These are phyloP conservation scores for Metschnikowia aberdeeniae DNA, from an alignment of 805 yeast genomes.

Conservation along the genomic window DNA sequence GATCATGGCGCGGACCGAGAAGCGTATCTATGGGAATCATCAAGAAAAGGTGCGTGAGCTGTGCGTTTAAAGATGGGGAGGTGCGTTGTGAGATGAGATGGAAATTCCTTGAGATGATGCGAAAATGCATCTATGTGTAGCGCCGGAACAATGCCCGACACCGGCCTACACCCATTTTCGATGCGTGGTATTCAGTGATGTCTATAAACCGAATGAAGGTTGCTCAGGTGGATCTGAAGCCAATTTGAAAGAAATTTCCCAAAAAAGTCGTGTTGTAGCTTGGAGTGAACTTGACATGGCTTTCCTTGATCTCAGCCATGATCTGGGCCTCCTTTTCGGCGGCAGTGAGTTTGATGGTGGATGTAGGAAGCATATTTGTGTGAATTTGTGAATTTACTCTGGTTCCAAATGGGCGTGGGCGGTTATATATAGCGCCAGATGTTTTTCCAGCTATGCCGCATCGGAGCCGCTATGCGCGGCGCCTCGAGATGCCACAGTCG, in stretches of 20 bases:
- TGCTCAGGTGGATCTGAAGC: conserved; percentile 12
- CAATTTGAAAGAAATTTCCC: conserved; percentile 37
- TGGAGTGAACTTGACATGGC: conserved; percentile 31
- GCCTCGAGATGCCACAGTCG: background rate
- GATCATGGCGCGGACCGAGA: conserved; percentile 5
- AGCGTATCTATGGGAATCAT: conserved; percentile 1
- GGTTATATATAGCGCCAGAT: background rate
- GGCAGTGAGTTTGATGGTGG: conserved; percentile 22
- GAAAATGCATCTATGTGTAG: background rate
- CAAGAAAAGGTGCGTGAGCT: background rate
- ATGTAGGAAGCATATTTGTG: conserved; percentile 6
- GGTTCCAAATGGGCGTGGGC: background rate
- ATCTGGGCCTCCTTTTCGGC: conserved; percentile 44
- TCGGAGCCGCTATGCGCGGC: background rate
- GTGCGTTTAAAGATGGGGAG: background rate
- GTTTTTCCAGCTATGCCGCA: conserved; percentile 2
- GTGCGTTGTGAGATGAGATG: background rate
- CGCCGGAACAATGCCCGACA: background rate
- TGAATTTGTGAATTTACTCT: background rate
- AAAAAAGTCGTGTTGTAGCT: conserved; percentile 40
- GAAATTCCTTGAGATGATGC: too few species aligned
- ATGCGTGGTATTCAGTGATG: background rate
- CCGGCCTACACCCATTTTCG: background rate
- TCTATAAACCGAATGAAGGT: background rate
- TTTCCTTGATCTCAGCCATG: conserved; percentile 40